Conservation (phyloP, 1,284 basidiomycete species). For the Pseudozyma hubeiensis region DNA sequence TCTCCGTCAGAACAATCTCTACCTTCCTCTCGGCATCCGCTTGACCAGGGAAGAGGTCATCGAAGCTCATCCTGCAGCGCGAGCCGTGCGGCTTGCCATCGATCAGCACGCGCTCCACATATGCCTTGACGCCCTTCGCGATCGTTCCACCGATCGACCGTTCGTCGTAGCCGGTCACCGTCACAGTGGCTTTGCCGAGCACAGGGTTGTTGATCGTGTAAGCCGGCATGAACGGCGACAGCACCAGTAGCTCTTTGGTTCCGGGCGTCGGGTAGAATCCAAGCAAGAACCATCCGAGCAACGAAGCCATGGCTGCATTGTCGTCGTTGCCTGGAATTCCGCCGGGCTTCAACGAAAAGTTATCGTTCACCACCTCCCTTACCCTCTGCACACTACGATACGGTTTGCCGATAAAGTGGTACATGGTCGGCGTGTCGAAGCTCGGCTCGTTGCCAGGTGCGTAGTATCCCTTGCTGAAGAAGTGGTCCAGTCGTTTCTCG, state of each 20-base stretch:
- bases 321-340: conserved; percentile 72
- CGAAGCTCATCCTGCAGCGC: conserved; percentile 45
- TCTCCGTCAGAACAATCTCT: conserved; percentile 37
- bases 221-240: conserved; percentile 56
- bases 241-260: conserved; percentile 54
- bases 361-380: conserved; percentile 41
- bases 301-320: conserved; percentile 78
- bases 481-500: conserved; percentile 55
- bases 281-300: conserved; percentile 74
- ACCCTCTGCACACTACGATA: conserved; percentile 42
- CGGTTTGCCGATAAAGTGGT: conserved; percentile 50
- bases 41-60: conserved; percentile 47
- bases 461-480: conserved; percentile 55
- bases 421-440: conserved; percentile 55
- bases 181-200: conserved; percentile 49
- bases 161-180: conserved; percentile 48
- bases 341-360: conserved; percentile 50
- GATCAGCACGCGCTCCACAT: conserved; percentile 34
- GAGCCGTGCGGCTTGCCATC: conserved; percentile 43
- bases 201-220: conserved; percentile 57
- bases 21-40: conserved; percentile 27
- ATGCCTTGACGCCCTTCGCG: conserved; percentile 37
- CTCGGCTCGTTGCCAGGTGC: conserved; percentile 60
- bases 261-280: conserved; percentile 75
- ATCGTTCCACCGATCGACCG: conserved; percentile 26